These are phyloP conservation scores for Capsicum chinense DNA, from an alignment of 257 asterid species.

Conservation along the genomic window DNA sequence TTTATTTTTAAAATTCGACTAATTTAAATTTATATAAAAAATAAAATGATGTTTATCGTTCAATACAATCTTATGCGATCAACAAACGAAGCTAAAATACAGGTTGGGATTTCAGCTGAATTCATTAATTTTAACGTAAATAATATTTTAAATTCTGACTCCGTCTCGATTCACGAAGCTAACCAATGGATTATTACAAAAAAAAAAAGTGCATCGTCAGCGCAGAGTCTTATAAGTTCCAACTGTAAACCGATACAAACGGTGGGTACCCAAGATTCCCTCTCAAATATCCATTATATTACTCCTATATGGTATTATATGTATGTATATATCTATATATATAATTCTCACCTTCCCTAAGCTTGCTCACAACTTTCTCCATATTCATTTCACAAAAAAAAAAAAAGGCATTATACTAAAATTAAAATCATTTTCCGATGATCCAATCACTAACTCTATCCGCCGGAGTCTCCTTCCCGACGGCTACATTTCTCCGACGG, in stretches of 20 bases:
- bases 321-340: no score
- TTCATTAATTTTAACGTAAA: no score
- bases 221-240: conserved; percentile 37
- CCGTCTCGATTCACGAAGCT: no score
- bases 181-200: background rate
- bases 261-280: conserved; percentile 4
- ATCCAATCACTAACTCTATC: conserved; percentile 27
- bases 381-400: background rate
- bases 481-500: background rate
- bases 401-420: background rate
- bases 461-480: conserved; percentile 9
- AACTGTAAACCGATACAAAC: conserved; percentile 24
- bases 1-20: no score
- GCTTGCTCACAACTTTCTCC: background rate
- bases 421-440: conserved; percentile 26
- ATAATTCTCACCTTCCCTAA: background rate
- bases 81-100: no score
- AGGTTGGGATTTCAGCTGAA: no score
- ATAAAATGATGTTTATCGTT: no score
- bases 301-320: no score
- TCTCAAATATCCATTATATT: background rate
- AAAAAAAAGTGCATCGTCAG: conserved; percentile 46
- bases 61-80: no score
- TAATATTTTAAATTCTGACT: no score
- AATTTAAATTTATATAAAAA: no score